Evolutionary conservation across 148 eudicot species (phyloP).

Genomic region (Rhododendron griersonianum): DNA sequence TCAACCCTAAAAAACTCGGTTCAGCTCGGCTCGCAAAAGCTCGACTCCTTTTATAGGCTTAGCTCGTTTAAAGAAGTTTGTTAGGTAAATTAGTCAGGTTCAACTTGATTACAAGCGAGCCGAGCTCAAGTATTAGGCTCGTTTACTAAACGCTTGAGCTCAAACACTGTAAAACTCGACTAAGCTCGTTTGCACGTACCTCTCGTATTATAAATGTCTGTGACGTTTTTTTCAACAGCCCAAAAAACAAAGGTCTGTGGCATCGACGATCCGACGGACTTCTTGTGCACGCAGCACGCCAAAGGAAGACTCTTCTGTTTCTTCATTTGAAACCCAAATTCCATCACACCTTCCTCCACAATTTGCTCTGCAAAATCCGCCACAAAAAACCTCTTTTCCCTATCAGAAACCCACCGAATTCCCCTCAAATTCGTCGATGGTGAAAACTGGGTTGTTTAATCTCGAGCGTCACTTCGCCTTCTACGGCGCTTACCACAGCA

Average conservation of each 20-base stretch:
- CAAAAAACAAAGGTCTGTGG: too few relatives aligned
- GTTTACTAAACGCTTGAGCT: too few relatives aligned
- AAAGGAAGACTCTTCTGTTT: not conserved
- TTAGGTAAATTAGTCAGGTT: too few relatives aligned
- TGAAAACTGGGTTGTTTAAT: constrained; percentile 25
- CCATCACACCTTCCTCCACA: not conserved
- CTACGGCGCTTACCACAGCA: constrained; percentile 57
- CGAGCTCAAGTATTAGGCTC: too few relatives aligned
- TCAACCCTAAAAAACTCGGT: too few relatives aligned
- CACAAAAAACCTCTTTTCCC: not conserved
- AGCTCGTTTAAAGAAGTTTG: too few relatives aligned
- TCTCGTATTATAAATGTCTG: too few relatives aligned
- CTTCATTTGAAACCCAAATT: not conserved
- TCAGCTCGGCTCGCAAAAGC: too few relatives aligned
- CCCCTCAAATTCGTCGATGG: not conserved
- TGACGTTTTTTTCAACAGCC: not conserved
- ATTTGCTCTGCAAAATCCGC: not conserved
- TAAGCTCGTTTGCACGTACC: too few relatives aligned
- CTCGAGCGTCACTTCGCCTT: constrained; percentile 56
- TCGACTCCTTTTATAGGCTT: too few relatives aligned
- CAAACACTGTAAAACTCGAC: too few relatives aligned
- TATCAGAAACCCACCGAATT: not conserved
- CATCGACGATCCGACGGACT: not conserved
- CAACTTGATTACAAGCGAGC: too few relatives aligned
- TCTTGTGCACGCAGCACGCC: not conserved